A percentile compares a stretch with the other conserved stretches of the same genome.
Evolutionary conservation across 306 rosid species (phyloP).

Genomic region (Gastrolobium bilobum): DNA sequence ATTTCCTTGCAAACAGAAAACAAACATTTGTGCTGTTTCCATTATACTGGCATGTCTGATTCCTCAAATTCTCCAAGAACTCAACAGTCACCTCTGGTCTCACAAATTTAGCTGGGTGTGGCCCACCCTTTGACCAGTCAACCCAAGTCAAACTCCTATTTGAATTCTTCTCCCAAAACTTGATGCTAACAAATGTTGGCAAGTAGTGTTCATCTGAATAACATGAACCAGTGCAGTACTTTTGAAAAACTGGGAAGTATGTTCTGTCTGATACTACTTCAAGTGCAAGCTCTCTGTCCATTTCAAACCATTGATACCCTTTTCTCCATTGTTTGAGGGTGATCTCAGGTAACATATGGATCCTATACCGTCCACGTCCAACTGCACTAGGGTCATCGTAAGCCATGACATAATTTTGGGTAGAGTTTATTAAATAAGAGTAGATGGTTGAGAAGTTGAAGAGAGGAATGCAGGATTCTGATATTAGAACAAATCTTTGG

Average conservation of each 20-base stretch:
- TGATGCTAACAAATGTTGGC: constrained; percentile 70
- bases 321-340: constrained; percentile 72
- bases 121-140: constrained; percentile 80
- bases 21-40: constrained; percentile 55
- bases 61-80: constrained; percentile 66
- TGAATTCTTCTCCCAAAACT: constrained; percentile 61
- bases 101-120: constrained; percentile 68
- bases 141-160: constrained; percentile 86
- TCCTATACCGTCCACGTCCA: constrained; percentile 70
- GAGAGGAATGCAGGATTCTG: constrained; percentile 86
- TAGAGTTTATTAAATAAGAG: constrained; percentile 66
- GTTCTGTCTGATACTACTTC: constrained; percentile 65
- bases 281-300: constrained; percentile 66
- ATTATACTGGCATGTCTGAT: constrained; percentile 56
- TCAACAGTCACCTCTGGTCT: constrained; percentile 61
- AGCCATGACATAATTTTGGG: constrained; percentile 56
- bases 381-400: constrained; percentile 61
- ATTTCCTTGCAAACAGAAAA: constrained; percentile 79
- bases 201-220: constrained; percentile 86
- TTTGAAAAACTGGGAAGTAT: constrained; percentile 64
- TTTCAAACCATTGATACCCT: constrained; percentile 92
- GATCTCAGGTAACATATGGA: constrained; percentile 63
- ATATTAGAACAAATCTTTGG: constrained; percentile 77
- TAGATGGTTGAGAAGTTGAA: constrained; percentile 79
- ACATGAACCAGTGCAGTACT: constrained; percentile 53